These are phyloP conservation scores for Eutypella sp. DNA, from an alignment of 2,329 filamentous ascomycete species.

Conservation along the genomic window DNA sequence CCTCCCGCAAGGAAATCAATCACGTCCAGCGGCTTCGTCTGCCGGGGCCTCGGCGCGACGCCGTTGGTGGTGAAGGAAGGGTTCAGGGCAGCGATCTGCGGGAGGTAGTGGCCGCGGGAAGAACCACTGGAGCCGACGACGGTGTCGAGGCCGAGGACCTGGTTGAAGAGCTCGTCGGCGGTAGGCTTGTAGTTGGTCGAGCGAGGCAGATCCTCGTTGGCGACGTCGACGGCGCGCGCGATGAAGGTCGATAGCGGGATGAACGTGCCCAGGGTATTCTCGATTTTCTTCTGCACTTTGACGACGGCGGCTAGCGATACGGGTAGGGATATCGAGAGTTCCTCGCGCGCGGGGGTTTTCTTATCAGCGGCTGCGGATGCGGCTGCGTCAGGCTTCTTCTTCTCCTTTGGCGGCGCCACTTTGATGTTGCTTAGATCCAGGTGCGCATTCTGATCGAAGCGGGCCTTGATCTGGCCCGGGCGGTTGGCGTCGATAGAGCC, in stretches of 20 bases:
- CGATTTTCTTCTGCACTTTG: slow-evolving; percentile 74
- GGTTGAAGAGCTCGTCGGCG: slow-evolving; percentile 81
- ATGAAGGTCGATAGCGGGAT: slow-evolving; percentile 85
- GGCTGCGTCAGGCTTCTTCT: slow-evolving; percentile 31
- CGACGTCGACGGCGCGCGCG: slow-evolving; percentile 74
- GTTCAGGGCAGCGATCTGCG: slow-evolving; percentile 61
- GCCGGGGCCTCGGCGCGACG: slow-evolving; percentile 27
- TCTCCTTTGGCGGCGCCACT: slow-evolving; percentile 42
- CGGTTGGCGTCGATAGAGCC: slow-evolving; percentile 70
- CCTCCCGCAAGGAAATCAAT: slow-evolving; percentile 69
- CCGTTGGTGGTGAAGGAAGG: slow-evolving; percentile 28
- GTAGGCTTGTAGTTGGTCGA: slow-evolving; percentile 61
- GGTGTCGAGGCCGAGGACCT: slow-evolving; percentile 68
- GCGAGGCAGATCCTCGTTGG: slow-evolving; percentile 79
- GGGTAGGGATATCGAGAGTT: slow-evolving; percentile 62
- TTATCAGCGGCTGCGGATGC: slow-evolving; percentile 12
- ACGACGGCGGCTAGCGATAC: slow-evolving; percentile 76
- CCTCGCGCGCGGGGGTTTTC: slow-evolving; percentile 38
- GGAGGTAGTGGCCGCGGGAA: slow-evolving; percentile 61
- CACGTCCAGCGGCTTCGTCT: slow-evolving; percentile 66
- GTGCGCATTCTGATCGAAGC: slow-evolving; percentile 70
- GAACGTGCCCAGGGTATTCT: slow-evolving; percentile 71
- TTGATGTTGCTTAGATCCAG: slow-evolving; percentile 96
- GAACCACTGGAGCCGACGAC: slow-evolving; percentile 29
- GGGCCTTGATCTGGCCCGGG: slow-evolving; percentile 64